These are phyloP conservation scores for Colletotrichum sp. DNA, from an alignment of 2,329 filamentous ascomycete species.

Conservation along the genomic window DNA sequence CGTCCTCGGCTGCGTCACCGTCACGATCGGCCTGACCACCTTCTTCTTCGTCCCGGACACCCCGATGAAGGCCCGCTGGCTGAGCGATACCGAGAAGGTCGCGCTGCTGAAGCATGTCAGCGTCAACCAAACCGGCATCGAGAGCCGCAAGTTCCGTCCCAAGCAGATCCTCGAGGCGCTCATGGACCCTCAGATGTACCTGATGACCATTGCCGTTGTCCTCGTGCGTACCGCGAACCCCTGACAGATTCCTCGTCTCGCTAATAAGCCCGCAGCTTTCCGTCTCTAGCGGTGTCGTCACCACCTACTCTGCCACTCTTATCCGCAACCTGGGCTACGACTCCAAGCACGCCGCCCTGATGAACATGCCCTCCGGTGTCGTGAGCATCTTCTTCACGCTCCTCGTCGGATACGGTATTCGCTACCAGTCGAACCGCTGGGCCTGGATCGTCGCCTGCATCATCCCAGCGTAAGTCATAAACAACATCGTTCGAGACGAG, in stretches of 20 bases:
- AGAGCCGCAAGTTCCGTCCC: slow-evolving; percentile 57
- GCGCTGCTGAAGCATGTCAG: slow-evolving; percentile 58
- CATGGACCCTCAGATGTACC: slow-evolving; percentile 55
- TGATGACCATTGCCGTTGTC: slow-evolving; percentile 53
- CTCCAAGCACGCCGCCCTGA: slow-evolving; percentile 50
- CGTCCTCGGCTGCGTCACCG: slow-evolving; percentile 45
- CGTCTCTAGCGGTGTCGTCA: slow-evolving; percentile 58
- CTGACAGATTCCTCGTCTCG: rapidly evolving
- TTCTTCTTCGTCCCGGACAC: slow-evolving; percentile 51
- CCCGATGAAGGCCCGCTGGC: slow-evolving; percentile 45
- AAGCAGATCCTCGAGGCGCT: slow-evolving; percentile 59
- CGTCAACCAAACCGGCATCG: slow-evolving; percentile 63
- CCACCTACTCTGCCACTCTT: slow-evolving; percentile 59
- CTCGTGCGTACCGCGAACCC: slow-evolving; percentile 38
- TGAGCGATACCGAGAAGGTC: slow-evolving; percentile 40
- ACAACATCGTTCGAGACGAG: background rate
- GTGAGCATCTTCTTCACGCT: slow-evolving; percentile 59
- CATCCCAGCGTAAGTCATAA: slow-evolving; percentile 46
- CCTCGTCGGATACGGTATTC: slow-evolving; percentile 52
- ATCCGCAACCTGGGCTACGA: slow-evolving; percentile 53
- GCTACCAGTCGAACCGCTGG: slow-evolving; percentile 52
- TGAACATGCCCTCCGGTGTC: slow-evolving; percentile 60
- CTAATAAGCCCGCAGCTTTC: slow-evolving; percentile 37
- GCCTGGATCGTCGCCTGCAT: slow-evolving; percentile 54
- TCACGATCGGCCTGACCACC: slow-evolving; percentile 41